Conservation (phyloP, 2,329 filamentous ascomycete genomes). For the Penicillium sp. region DNA sequence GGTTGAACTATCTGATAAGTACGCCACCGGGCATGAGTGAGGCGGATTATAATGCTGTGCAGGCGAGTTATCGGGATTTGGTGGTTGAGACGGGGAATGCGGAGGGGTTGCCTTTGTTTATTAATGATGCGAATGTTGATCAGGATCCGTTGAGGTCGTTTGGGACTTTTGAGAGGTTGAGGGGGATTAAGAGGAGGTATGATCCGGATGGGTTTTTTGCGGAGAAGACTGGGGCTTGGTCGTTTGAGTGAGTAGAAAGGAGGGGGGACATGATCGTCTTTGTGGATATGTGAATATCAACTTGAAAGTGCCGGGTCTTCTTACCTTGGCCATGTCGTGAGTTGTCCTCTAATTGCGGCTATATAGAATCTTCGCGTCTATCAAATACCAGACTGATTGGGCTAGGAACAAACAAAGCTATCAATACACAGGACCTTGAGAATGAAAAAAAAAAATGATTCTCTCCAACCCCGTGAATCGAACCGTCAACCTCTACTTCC, state of each 20-base stretch:
- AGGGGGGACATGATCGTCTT: too few species aligned
- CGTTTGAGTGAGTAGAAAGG: slow-evolving; percentile 22
- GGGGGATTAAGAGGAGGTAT: slow-evolving; percentile 42
- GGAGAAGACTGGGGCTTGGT: slow-evolving; percentile 33
- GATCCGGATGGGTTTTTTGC: slow-evolving; percentile 40
- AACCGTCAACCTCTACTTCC: too few species aligned
- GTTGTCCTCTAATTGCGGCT: too few species aligned
- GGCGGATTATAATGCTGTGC: slow-evolving; percentile 28
- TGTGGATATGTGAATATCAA: too few species aligned
- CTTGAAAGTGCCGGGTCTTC: too few species aligned
- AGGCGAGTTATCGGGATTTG: slow-evolving; percentile 35
- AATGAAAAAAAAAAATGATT: too few species aligned
- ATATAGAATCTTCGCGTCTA: too few species aligned
- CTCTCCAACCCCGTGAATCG: too few species aligned
- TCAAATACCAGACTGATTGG: too few species aligned
- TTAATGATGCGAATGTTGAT: slow-evolving; percentile 38
- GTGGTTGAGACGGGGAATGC: slow-evolving; percentile 31
- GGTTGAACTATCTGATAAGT: slow-evolving; percentile 33
- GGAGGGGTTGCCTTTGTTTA: slow-evolving; percentile 31
- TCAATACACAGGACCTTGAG: too few species aligned
- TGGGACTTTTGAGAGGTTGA: slow-evolving; percentile 36
- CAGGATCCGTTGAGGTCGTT: slow-evolving; percentile 32
- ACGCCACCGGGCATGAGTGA: slow-evolving; percentile 29
- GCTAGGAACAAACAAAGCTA: too few species aligned
- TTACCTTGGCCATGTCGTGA: too few species aligned